A percentile compares a stretch with the other conserved stretches of the same genome.
phyloP scores from a whole-genome alignment of 139 green algal genomes.

The Eudorina sp. region DNA sequence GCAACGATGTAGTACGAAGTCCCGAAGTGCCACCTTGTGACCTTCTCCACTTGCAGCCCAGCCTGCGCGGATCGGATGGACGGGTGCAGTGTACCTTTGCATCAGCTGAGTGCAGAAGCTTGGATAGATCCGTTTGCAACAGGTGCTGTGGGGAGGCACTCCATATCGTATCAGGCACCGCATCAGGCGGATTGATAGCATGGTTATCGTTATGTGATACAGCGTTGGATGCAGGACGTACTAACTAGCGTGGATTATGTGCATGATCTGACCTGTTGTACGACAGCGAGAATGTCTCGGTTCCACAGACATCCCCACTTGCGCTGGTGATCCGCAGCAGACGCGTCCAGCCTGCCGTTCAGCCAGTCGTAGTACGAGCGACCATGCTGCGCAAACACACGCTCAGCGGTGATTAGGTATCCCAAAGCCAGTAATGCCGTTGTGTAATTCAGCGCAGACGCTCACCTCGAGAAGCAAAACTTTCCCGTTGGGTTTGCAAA shows the following conservation, averaged over 20 bases:
- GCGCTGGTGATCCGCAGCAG: constrained; percentile 57
- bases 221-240: too few relatives aligned
- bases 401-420: too few relatives aligned
- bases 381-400: constrained; percentile 55
- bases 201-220: too few relatives aligned
- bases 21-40: constrained; percentile 81
- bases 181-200: too few relatives aligned
- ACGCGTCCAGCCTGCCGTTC: constrained; percentile 55
- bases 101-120: too few relatives aligned
- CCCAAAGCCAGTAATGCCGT: not conserved
- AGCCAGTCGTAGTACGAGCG: constrained; percentile 48
- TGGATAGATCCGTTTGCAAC: too few relatives aligned
- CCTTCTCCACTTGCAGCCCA: constrained; percentile 68
- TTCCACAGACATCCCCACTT: constrained; percentile 91
- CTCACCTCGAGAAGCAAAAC: constrained; percentile 59
- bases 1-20: constrained; percentile 78
- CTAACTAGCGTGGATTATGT: too few relatives aligned
- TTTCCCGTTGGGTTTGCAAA: constrained; percentile 55
- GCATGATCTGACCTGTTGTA: constrained; percentile 12
- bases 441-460: too few relatives aligned
- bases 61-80: constrained; percentile 57
- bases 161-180: too few relatives aligned
- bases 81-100: too few relatives aligned
- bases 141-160: too few relatives aligned
- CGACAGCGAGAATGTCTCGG: constrained; percentile 69